Evolutionary conservation across 108 stramenopile genomes (phyloP).

Genomic region (Pseudonitzschia multistriata): DNA sequence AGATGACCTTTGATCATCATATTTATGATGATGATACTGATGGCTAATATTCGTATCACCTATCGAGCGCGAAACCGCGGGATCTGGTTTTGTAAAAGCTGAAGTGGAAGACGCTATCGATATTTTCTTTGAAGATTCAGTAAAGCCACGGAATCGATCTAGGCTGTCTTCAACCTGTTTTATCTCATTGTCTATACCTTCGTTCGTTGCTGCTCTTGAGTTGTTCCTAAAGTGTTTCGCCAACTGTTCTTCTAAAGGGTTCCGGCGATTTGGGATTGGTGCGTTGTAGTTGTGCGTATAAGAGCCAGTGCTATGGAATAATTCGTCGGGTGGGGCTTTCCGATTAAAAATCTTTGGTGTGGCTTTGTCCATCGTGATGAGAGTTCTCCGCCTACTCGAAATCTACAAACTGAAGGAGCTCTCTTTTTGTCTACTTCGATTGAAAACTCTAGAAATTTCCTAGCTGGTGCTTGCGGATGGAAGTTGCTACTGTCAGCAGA

Average conservation of each 20-base stretch:
- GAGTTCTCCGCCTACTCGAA: background rate
- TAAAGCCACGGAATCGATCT: too few relatives aligned
- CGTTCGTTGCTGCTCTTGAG: background rate
- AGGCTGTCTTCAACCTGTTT: background rate
- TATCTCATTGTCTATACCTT: background rate
- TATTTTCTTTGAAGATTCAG: too few relatives aligned
- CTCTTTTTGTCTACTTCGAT: background rate
- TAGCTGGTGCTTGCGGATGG: too few relatives aligned
- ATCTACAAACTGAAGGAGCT: background rate
- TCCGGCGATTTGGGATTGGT: background rate
- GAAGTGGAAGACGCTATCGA: too few relatives aligned
- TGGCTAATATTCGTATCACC: too few relatives aligned
- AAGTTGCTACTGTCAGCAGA: too few relatives aligned
- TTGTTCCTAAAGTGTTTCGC: background rate
- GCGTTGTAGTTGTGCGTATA: background rate
- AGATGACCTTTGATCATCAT: too few relatives aligned
- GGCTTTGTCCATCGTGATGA: background rate
- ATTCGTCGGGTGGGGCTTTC: background rate
- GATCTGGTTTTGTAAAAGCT: too few relatives aligned
- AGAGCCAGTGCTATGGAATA: background rate
- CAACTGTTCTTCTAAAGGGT: background rate
- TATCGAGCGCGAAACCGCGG: too few relatives aligned
- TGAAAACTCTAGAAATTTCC: background rate
- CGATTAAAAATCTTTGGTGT: slow-evolving; percentile 7
- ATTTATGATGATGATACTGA: too few relatives aligned